Percentiles rank a stretch among this genome's conserved stretches.
These are phyloP conservation scores for Schoenoplectus triqueter DNA, from an alignment of 202 grass and related monocot species.

Conservation along the genomic window DNA sequence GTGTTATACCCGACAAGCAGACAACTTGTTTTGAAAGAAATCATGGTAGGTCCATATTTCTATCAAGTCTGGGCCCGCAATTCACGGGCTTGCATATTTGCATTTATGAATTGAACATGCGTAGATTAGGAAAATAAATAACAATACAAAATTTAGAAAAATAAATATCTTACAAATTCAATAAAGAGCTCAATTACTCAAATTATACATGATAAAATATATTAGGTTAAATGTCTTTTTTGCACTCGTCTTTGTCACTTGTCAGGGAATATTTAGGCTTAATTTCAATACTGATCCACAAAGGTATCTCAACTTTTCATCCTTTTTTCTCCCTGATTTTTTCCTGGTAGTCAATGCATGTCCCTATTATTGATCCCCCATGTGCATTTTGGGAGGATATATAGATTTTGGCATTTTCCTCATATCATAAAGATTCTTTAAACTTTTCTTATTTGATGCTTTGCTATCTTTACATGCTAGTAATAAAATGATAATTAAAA, in stretches of 20 bases:
- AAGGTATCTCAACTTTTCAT: neutral
- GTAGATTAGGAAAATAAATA: too few relatives aligned
- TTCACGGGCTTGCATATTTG: too few relatives aligned
- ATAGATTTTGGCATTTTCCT: neutral
- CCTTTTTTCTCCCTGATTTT: neutral
- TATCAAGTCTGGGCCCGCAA: too few relatives aligned
- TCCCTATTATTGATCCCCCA: slow-evolving; percentile 1
- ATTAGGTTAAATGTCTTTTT: neutral
- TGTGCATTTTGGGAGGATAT: neutral
- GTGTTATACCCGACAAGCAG: too few relatives aligned
- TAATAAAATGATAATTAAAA: neutral
- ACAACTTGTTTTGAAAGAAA: too few relatives aligned
- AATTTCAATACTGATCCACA: neutral
- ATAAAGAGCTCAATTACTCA: too few relatives aligned
- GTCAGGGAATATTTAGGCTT: neutral
- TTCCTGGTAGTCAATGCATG: slow-evolving; percentile 21
- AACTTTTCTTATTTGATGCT: neutral
- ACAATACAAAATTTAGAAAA: too few relatives aligned
- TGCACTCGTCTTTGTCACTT: neutral
- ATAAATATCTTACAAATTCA: too few relatives aligned
- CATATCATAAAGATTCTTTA: neutral
- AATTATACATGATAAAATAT: too few relatives aligned
- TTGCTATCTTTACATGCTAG: neutral
- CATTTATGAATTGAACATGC: too few relatives aligned
- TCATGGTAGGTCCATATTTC: too few relatives aligned